These are phyloP conservation scores for Gliomastix tumulicola DNA, from an alignment of 2,329 filamentous ascomycete species.

Conservation along the genomic window DNA sequence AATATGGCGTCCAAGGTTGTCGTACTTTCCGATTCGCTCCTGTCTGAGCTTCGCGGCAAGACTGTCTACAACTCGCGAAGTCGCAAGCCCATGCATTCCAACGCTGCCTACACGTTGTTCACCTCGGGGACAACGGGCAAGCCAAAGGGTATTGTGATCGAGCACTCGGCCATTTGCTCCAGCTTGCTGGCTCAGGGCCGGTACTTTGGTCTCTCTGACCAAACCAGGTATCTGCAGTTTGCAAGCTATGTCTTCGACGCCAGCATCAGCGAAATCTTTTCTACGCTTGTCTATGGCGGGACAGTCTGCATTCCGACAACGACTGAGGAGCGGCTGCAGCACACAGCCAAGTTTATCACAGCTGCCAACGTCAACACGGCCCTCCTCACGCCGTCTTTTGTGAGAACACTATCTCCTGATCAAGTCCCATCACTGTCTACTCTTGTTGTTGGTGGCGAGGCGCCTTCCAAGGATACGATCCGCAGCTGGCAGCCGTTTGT, in stretches of 20 bases:
- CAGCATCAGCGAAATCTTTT: conserved; percentile 22
- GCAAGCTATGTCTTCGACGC: conserved; percentile 44
- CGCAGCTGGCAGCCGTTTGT: conserved; percentile 9
- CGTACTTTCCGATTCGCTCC: too few relatives aligned
- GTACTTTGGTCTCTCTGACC: not conserved
- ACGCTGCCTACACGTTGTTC: conserved; percentile 8
- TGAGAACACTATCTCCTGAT: conserved; percentile 1
- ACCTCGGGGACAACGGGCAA: conserved; percentile 9
- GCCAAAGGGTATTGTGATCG: conserved; percentile 8
- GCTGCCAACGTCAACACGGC: not conserved
- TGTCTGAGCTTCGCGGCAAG: too few relatives aligned
- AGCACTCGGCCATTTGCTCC: conserved; percentile 8
- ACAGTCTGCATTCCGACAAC: conserved; percentile 13
- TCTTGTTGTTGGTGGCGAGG: conserved; percentile 9
- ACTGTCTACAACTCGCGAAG: too few relatives aligned
- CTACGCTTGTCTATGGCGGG: conserved; percentile 10
- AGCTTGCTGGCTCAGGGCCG: not conserved
- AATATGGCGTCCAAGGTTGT: too few relatives aligned
- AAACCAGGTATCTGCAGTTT: conserved; percentile 45
- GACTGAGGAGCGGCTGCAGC: conserved; percentile 8
- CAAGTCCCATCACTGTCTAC: conserved; percentile 2
- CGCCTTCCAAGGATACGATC: conserved; percentile 21
- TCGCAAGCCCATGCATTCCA: too few relatives aligned
- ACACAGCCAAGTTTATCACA: not conserved
- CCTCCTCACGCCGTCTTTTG: conserved; percentile 3